Base-by-base conservation (phyloP, 179 eudicot genomes). In the Nepenthes alata region DNA sequence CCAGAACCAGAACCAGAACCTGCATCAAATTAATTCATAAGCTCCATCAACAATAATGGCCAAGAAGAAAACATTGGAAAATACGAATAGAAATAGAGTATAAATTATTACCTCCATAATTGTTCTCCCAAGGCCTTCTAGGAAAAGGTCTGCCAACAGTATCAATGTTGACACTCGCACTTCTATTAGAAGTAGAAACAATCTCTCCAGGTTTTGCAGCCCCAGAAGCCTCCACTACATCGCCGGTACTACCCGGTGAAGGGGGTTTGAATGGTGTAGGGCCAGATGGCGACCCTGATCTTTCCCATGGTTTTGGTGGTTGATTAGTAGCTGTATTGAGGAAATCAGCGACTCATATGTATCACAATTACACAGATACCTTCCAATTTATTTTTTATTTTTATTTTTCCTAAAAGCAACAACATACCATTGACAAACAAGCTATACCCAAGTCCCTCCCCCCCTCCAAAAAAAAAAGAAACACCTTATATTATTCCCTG, bases 261-360 rank as follows among this genome's bases (percentile, higher is more conserved):
- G 98, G 78, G 41, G 96, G 96, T 63, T 81, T 93, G 59, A 93
- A 93, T 5, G 98, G 98, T 45, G 87, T 88, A 49, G 96, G 88
- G 45, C 96, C 93, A 56, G 96, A 89, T 4, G 98, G 84, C 6
- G 96, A 75, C 5, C 87, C 93, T 39, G 88, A 74, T 82, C 83
- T 81, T 76, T 93, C 98, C 98, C 98, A 93, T 16, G 98, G 98
- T 77, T 93, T 93, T 53, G 93, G 88, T 16, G 96, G 96, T 53
- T 93, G 79, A 55, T 78, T 64, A 70, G 58, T 70, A 65, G 68
- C 98, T 89, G 78, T 56, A 62, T 48, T 60, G 15, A 53, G 66
- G 44, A 69, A 58, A 15, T 0, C 45, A 41, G 0, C 45, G 8
- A 7, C 8, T 41, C 45, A 41, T 7, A 41, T 41, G 1, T 41